Base-by-base conservation (phyloP, 2,329 filamentous ascomycete species). In the Westerdykella sp. region DNA sequence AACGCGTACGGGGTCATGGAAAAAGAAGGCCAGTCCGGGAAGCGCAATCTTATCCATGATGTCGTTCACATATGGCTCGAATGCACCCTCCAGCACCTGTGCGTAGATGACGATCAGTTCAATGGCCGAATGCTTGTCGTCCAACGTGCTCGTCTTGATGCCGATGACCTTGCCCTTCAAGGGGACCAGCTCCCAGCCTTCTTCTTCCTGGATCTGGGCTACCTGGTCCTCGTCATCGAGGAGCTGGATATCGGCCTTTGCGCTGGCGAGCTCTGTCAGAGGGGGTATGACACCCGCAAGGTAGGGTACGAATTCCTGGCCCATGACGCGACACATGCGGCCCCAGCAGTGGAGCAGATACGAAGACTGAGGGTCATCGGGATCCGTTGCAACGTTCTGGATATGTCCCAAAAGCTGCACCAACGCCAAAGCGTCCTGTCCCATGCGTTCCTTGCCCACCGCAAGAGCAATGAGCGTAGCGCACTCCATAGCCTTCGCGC, bases 121-220 rank as follows among this genome's bases (percentile, higher is more conserved):
- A 52, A 98, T 97, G n/a, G 93, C 93, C 79, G 95, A 96, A 68
- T 97, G 90, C 75, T 98, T 98, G 71, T 98, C 93, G 59, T 98
- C 93, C 67, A 98, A 83, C 9, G 86, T 87, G 66, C 88, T 95
- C 6, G 93, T 98, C 72, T 90, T 89, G 72, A 98, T 98, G 51
- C 93, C 93, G 60, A 98, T 96, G 69, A 95, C 87, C 74, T 97
- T 97, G 53, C 93, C 93, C 71, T 95, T 95, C 43, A 98, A 78
- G 7, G 93, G 93, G 13, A 98, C 89, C 54, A 98, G 77, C 68
- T 98, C 93, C 93, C 93, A 98, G 35, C 91, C 91, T 44, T 96
- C 91, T 59, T 97, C 91, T 59, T 93, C 86, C 66, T 95, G 87
- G 48, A 96, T 83, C 62, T 89, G 83, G 56, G 94, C 88, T 31